Percentiles rank a stretch among this genome's conserved stretches.
phyloP scores from a whole-genome alignment of 768 basidiomycete genomes.

The Pisolithus microcarpus region DNA sequence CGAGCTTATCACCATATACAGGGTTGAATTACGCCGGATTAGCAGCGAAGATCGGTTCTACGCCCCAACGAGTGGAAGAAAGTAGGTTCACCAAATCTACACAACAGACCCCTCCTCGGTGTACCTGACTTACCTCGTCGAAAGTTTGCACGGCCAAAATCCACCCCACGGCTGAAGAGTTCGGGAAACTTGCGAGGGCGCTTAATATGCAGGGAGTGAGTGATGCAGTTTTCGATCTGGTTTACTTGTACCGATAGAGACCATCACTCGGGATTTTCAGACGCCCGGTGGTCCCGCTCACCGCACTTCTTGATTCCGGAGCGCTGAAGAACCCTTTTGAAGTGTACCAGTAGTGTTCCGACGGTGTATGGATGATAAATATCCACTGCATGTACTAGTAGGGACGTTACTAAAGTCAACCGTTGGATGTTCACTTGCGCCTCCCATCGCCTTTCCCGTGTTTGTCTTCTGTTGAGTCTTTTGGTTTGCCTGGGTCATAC shows the following conservation, averaged over 20 bases:
- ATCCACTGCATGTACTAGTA: no score
- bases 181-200: constrained; percentile 37
- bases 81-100: constrained; percentile 33
- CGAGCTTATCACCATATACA: constrained; percentile 13
- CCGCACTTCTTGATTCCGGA: not conserved
- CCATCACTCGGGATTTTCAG: no score
- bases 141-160: constrained; percentile 42
- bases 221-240: constrained; percentile 19
- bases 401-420: no score
- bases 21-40: constrained; percentile 44
- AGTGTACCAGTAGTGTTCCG: not conserved
- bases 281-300: no score
- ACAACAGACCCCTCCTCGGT: no score
- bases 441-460: no score
- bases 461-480: no score
- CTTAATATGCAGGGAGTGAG: constrained; percentile 31
- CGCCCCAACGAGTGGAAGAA: constrained; percentile 43
- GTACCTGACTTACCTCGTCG: not conserved
- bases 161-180: constrained; percentile 43
- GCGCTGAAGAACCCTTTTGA: not conserved
- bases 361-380: no score
- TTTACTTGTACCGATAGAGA: no score
- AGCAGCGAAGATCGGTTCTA: constrained; percentile 36
- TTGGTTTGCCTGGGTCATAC: no score
- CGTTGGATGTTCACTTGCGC: no score